Conservation (phyloP, 495 filamentous ascomycete species). For the Amphirosellinia nigrospora region DNA sequence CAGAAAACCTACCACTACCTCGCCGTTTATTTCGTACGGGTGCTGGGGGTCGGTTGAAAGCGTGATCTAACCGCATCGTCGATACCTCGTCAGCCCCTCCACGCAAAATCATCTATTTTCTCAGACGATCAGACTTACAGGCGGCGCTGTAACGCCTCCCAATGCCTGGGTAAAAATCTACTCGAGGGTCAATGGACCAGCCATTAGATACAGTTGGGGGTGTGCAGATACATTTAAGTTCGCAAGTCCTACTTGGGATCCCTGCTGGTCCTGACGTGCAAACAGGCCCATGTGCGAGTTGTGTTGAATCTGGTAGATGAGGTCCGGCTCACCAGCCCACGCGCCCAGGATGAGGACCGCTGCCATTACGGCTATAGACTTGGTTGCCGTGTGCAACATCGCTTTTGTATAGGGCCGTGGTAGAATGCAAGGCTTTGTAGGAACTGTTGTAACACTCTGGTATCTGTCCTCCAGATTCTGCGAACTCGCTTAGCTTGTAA, state of each 20-base stretch:
- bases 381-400: background rate
- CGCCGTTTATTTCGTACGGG: slow-evolving; percentile 50
- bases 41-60: slow-evolving; percentile 28
- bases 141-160: slow-evolving; percentile 18
- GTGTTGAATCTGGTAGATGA: slow-evolving; percentile 31
- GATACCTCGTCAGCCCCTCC: background rate
- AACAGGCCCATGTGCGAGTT: slow-evolving; percentile 34
- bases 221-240: slow-evolving; percentile 33
- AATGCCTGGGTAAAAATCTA: slow-evolving; percentile 25
- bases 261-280: slow-evolving; percentile 27
- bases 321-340: slow-evolving; percentile 25
- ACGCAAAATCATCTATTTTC: slow-evolving; percentile 22
- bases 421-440: background rate
- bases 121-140: slow-evolving; percentile 8
- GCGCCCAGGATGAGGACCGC: slow-evolving; percentile 28
- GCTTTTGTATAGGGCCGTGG: background rate
- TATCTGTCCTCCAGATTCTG: background rate
- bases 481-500: background rate
- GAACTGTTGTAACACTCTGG: background rate
- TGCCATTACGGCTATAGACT: slow-evolving; percentile 17
- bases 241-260: background rate
- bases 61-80: slow-evolving; percentile 9
- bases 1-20: slow-evolving; percentile 50
- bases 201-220: background rate
- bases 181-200: background rate